Evolutionary conservation across 1,284 basidiomycete species (phyloP).

Genomic region (Trichosporon inkin): DNA sequence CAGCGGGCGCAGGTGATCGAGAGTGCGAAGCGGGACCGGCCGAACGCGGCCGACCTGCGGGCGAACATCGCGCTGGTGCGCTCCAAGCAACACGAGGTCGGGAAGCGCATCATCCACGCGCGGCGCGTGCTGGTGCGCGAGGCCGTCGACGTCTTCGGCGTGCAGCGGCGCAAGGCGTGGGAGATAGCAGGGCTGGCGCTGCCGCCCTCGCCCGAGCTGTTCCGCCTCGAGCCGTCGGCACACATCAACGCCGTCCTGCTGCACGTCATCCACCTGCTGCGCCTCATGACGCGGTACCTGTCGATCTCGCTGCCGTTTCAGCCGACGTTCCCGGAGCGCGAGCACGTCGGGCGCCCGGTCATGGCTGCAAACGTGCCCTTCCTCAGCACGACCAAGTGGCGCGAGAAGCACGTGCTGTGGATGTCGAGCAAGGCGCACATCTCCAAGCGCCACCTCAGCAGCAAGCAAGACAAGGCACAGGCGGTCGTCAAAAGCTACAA

Average conservation of each 20-base stretch:
- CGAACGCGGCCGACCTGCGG: slow-evolving; percentile 12
- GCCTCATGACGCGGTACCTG: slow-evolving; percentile 40
- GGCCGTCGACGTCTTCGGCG: slow-evolving; percentile 39
- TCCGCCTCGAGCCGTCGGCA: slow-evolving; percentile 28
- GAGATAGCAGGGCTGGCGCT: slow-evolving; percentile 37
- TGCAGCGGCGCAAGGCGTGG: slow-evolving; percentile 30
- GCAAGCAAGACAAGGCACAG: slow-evolving; percentile 13
- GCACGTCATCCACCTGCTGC: slow-evolving; percentile 39
- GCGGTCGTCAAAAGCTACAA: slow-evolving; percentile 15
- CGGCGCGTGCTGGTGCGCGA: slow-evolving; percentile 38
- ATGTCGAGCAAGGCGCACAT: slow-evolving; percentile 30
- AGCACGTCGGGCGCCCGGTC: slow-evolving; percentile 36
- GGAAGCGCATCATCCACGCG: slow-evolving; percentile 35
- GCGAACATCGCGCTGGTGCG: slow-evolving; percentile 16
- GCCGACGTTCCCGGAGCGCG: slow-evolving; percentile 21
- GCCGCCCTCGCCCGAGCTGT: slow-evolving; percentile 28
- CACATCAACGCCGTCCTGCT: slow-evolving; percentile 39
- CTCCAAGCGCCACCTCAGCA: not conserved
- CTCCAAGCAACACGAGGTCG: slow-evolving; percentile 26
- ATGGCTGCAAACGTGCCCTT: slow-evolving; percentile 38
- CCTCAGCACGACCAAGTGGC: slow-evolving; percentile 35
- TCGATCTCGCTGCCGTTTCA: slow-evolving; percentile 40
- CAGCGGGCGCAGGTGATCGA: slow-evolving; percentile 11
- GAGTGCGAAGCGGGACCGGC: not conserved
- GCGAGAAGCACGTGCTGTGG: slow-evolving; percentile 39